Base-by-base conservation (phyloP, 2,329 filamentous ascomycete species). In the Neofusicoccum cordaticola region DNA sequence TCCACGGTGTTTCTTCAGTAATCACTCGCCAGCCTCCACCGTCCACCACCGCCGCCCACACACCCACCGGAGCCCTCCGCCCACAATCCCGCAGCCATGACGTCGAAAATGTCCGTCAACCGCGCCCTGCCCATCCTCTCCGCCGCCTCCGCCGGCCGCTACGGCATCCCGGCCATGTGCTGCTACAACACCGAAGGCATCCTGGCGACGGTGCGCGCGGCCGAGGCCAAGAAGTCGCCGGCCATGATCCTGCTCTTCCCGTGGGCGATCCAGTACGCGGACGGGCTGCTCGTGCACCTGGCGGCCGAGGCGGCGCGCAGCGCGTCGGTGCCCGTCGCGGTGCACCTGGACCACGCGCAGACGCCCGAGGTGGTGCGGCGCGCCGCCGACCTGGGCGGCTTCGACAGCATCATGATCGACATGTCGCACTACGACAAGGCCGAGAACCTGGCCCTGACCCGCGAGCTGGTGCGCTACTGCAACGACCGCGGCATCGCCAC, bases 391-490 rank as follows among this genome's bases (percentile, higher is more conserved):
- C 69, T 76, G 57, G 72, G 75, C 48, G 72, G 72, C 17, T 90
- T 90, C 72, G 88, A 90, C 75, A 84, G 82, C 70, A 90, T 90
- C 74, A 90, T 91, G 88, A 86, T 91, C 0, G 90, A 92, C 75
- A 92, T 92, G 88, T 86, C 83, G 65, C 89, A 91, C 72, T 86
- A 89, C 71, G 88, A 89, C 71, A 87, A 87, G 69, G 87, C 84
- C 62, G 88, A 91, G 77, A 92, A 92, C 71, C 79, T 92, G 42
- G 79, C 82, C 2, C 82, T 85, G 71, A 91, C 88, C 19, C 80
- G 80, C 58, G 86, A 90, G 68, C 77, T 91, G 58, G 86, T 87
- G 6, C 77, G 76, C 22, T 86, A 88, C 72, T 90, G 88, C 72
- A 84, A 90, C 72, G 85, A 79, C 68, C 81, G 84, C 47, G 87